Evolutionary conservation across 257 asterid genomes (phyloP).

Genomic region (Catharanthus roseus): DNA sequence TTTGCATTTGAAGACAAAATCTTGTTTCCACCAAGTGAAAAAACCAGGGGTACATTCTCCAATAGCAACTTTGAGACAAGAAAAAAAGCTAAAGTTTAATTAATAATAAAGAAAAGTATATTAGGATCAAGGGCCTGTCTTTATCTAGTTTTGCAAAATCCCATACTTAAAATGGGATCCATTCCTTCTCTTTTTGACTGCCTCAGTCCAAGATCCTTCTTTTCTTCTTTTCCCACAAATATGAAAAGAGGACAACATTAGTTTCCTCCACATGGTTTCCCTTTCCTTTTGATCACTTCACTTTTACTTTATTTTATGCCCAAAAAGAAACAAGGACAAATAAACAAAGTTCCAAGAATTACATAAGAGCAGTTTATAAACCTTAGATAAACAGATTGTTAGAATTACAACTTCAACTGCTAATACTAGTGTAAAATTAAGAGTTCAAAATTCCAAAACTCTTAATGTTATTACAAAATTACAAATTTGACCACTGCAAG

Average conservation of each 20-base stretch:
- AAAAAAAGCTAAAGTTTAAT: background rate
- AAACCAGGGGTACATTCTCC: conserved; percentile 17
- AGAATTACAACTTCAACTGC: too few species aligned
- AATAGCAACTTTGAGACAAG: background rate
- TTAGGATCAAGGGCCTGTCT: conserved; percentile 14
- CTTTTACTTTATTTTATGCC: conserved; percentile 18
- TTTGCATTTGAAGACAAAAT: conserved; percentile 2
- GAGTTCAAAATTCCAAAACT: too few species aligned
- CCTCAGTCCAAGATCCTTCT: conserved; percentile 45
- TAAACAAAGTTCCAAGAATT: background rate
- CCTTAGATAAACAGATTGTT: too few species aligned
- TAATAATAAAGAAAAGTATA: background rate
- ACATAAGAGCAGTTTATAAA: background rate
- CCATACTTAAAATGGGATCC: conserved; percentile 22
- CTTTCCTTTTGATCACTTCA: conserved; percentile 33
- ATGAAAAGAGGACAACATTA: conserved; percentile 22
- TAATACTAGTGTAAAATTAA: too few species aligned
- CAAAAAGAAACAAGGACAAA: background rate
- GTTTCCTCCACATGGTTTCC: conserved; percentile 50
- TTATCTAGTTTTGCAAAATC: conserved; percentile 6
- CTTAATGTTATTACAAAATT: too few species aligned
- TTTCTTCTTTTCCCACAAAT: conserved; percentile 27
- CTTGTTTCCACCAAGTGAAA: conserved; percentile 6
- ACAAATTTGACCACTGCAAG: too few species aligned
- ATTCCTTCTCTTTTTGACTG: conserved; percentile 46